phyloP scores from a whole-genome alignment of 2,329 filamentous ascomycete genomes.

The Neofusicoccum sp. region DNA sequence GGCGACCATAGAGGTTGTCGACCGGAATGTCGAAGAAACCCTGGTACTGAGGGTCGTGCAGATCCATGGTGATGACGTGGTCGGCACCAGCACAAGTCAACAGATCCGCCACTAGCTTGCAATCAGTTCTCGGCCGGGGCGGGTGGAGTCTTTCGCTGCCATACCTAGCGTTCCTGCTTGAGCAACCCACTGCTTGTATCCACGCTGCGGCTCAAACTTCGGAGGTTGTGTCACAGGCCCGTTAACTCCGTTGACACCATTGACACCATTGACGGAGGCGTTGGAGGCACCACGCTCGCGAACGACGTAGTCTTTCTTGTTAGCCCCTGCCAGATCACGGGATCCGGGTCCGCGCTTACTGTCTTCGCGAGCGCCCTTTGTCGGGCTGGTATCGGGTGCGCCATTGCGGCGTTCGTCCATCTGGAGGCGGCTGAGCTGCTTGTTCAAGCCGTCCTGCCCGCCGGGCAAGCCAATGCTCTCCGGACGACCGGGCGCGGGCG shows the following conservation, averaged over 20 bases:
- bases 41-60: conserved; percentile 95
- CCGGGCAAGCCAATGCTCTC: conserved; percentile 65
- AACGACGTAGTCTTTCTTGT: conserved; percentile 22
- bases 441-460: conserved; percentile 68
- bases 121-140: background rate
- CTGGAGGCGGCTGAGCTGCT: conserved; percentile 68
- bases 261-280: conserved; percentile 53
- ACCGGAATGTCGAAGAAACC: conserved; percentile 99
- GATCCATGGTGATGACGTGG: conserved; percentile 96
- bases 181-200: conserved; percentile 98
- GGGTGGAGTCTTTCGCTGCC: background rate
- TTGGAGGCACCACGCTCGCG: conserved; percentile 25
- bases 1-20: conserved; percentile 90
- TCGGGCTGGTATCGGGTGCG: conserved; percentile 21
- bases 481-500: conserved; percentile 70
- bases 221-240: conserved; percentile 46
- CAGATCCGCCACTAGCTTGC: conserved; percentile 69
- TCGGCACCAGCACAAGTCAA: conserved; percentile 94
- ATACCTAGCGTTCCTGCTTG: conserved; percentile 81
- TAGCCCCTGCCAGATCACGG: conserved; percentile 31
- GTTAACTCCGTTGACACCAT: conserved; percentile 50
- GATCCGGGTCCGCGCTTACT: conserved; percentile 1
- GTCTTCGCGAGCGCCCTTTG: conserved; percentile 4
- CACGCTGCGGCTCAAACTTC: conserved; percentile 74
- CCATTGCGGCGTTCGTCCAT: conserved; percentile 56